These are phyloP conservation scores for Xylariaceae sp. DNA, from an alignment of 2,329 filamentous ascomycete species.

Conservation along the genomic window DNA sequence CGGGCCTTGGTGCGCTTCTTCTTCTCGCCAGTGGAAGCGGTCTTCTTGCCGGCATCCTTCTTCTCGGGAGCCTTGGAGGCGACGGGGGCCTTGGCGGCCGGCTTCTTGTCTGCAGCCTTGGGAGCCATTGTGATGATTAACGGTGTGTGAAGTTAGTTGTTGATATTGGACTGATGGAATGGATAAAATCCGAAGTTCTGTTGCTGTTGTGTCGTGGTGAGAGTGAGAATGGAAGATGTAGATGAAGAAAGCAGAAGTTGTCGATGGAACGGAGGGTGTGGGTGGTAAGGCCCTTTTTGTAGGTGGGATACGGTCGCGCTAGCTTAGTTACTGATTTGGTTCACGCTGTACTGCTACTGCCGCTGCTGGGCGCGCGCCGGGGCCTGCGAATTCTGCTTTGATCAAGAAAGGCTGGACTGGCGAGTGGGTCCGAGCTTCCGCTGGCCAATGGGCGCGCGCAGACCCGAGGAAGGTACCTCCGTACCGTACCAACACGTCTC, in stretches of 20 bases:
- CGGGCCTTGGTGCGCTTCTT: conserved; percentile 99
- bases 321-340: conserved; percentile 54
- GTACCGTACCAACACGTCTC: conserved; percentile 8
- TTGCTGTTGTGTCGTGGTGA: conserved; percentile 15
- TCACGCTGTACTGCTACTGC: conserved; percentile 14
- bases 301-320: conserved; percentile 50
- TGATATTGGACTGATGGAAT: conserved; percentile 21
- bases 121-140: conserved; percentile 72
- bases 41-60: conserved; percentile 99
- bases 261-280: conserved; percentile 42
- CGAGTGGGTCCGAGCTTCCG: not conserved
- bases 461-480: conserved; percentile 5
- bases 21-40: conserved; percentile 91
- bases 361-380: conserved; percentile 6
- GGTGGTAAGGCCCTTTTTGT: conserved; percentile 56
- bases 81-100: conserved; percentile 91
- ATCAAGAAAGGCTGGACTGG: conserved; percentile 16
- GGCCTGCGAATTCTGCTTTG: conserved; percentile 17
- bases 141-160: conserved; percentile 15
- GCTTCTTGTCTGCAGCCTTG: conserved; percentile 98
- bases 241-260: conserved; percentile 37
- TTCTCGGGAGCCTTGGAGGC: conserved; percentile 73
- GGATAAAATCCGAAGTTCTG: conserved; percentile 25
- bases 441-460: conserved; percentile 10
- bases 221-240: conserved; percentile 32